A percentile compares a stretch with the other conserved stretches of the same genome.
Evolutionary conservation across 495 filamentous ascomycete genomes (phyloP).

Genomic region (Aspergillus kassunensis): DNA sequence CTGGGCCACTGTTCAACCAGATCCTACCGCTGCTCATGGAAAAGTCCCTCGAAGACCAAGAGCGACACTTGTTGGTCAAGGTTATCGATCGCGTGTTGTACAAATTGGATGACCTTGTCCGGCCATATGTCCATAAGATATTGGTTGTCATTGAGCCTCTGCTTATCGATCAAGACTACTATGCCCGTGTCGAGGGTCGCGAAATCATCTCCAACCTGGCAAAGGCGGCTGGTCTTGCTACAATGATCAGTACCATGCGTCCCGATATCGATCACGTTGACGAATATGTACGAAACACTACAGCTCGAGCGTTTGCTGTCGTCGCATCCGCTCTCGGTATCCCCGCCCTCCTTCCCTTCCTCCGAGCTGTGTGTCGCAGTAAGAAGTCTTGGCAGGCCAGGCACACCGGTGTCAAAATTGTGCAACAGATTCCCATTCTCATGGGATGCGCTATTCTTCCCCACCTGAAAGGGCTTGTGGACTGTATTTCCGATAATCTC

Average conservation of each 20-base stretch:
- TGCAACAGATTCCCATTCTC: slow-evolving; percentile 98
- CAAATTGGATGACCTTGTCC: slow-evolving; percentile 95
- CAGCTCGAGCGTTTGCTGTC: slow-evolving; percentile 93
- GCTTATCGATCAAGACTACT: slow-evolving; percentile 99
- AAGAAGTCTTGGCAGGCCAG: slow-evolving; percentile 99
- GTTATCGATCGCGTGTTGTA: slow-evolving; percentile 98
- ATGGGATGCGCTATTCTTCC: slow-evolving; percentile 98
- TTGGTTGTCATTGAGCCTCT: slow-evolving; percentile 98
- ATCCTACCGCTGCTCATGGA: slow-evolving; percentile 98
- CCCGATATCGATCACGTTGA: slow-evolving; percentile 98
- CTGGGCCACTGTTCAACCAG: slow-evolving; percentile 93
- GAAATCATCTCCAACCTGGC: slow-evolving; percentile 98
- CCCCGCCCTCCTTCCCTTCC: slow-evolving; percentile 89
- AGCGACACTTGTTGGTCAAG: slow-evolving; percentile 97
- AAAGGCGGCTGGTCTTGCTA: slow-evolving; percentile 94
- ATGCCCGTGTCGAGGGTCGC: slow-evolving; percentile 94
- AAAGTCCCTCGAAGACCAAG: slow-evolving; percentile 96
- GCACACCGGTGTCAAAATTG: slow-evolving; percentile 99
- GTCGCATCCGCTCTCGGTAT: slow-evolving; percentile 97
- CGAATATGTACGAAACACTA: slow-evolving; percentile 99
- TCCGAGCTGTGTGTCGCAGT: slow-evolving; percentile 90
- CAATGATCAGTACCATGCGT: slow-evolving; percentile 99
- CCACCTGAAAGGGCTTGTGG: slow-evolving; percentile 92
- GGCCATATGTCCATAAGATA: slow-evolving; percentile 97
- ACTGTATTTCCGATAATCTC: slow-evolving; percentile 92